Evolutionary conservation across 768 basidiomycete genomes (phyloP), one percentile per base, ranked within the genome.

Genomic region (Rubroboletus satanas): DNA sequence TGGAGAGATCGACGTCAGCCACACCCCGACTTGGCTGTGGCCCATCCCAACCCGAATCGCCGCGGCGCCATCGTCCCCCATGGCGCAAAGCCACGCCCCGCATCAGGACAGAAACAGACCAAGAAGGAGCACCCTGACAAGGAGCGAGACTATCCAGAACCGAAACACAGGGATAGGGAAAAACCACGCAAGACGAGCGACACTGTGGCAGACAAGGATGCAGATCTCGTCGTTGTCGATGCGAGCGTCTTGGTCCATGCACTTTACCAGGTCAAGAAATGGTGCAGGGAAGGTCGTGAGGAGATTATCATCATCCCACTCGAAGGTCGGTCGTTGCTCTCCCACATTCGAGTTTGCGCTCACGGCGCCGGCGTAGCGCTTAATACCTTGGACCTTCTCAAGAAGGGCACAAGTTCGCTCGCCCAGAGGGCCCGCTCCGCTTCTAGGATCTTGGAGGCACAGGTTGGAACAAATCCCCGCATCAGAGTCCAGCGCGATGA

Each of bases 331-430:
- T 74, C 2, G 23, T 35, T 7, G 2, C 37, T 29, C 32, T 56
- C 28, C 39, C 37, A 26, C 35, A 17, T 17, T 18, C 26, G 7
- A 28, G 11, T 49, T 54, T 48, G 46, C 46, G 35, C 62, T 63
- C 58, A 61, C 23, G 15, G 43, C 32, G 32, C 26, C 41, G 26
- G 23, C 48, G 26, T 68, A 96, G 93, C 88, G 9, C 79, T 97
- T 28, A 95, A 93, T 64, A 95, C 93, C 0, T 79, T 97, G 3
- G 94, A 97, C 66, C 74, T 95, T 2, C 81, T 96, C 65, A 97
- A 97, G 80, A 97, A 96, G 67, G 93, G 93, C 1, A 84, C 85
- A 0, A 88, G 79, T 28, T 73, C 82, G 0, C 78, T 93, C 11
- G 91, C 93, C 0, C 83, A 89, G 65, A 84, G 86, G 28, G 93